These are phyloP conservation scores for Lotus japonicus DNA, from an alignment of 306 rosid genomes.

Conservation along the genomic window DNA sequence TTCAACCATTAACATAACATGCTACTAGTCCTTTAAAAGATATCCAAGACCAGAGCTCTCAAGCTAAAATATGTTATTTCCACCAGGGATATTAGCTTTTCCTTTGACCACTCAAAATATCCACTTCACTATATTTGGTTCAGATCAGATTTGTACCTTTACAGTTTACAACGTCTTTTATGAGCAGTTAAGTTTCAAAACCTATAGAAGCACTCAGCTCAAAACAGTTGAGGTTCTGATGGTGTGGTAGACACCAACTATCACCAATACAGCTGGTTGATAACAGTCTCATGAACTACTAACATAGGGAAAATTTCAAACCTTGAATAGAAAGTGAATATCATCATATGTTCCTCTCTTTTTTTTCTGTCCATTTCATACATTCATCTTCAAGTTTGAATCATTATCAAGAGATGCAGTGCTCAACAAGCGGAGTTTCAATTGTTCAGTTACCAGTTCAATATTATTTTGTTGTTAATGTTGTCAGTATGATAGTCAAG, in stretches of 20 bases:
- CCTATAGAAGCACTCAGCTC: neutral
- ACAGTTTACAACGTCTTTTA: neutral
- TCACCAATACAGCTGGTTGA: neutral
- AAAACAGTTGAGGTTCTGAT: no score
- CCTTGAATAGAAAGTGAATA: neutral
- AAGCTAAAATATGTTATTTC: neutral
- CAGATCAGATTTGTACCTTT: neutral
- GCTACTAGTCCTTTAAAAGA: neutral
- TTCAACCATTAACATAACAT: constrained; percentile 6
- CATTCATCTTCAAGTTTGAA: neutral
- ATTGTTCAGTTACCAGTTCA: neutral
- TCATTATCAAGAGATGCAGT: neutral
- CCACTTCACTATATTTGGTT: neutral
- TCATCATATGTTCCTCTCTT: neutral
- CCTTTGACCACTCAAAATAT: neutral
- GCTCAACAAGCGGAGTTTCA: neutral
- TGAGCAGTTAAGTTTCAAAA: neutral
- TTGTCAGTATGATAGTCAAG: neutral
- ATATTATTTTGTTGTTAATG: neutral
- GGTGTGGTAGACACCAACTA: neutral
- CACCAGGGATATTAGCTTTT: neutral
- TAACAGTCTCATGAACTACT: neutral
- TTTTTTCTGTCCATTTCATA: neutral
- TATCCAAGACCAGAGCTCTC: neutral
- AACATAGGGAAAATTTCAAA: neutral